phyloP scores from a whole-genome alignment of 306 rosid species.

The Malus domestica region DNA sequence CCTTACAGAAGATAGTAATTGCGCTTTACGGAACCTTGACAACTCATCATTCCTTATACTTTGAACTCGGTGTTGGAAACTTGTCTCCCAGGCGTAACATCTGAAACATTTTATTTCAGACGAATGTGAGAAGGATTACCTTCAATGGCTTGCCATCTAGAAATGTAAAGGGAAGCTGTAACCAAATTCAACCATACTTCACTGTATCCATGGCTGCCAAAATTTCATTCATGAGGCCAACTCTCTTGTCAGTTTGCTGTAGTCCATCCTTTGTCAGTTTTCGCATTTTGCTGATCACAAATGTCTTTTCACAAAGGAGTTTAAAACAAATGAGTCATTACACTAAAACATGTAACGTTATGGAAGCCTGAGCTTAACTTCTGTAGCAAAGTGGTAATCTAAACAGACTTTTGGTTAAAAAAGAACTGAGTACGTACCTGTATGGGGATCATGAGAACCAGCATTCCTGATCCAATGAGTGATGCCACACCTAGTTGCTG shows the following conservation, averaged over 20 bases:
- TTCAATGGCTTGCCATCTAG: neutral
- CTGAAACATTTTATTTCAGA: conserved; percentile 43
- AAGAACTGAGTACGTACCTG: conserved; percentile 40
- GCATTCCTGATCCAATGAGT: conserved; percentile 57
- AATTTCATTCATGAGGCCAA: conserved; percentile 79
- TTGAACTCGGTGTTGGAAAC: conserved; percentile 68
- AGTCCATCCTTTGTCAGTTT: conserved; percentile 66
- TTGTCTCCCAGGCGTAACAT: conserved; percentile 90
- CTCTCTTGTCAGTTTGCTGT: conserved; percentile 78
- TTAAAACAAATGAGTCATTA: neutral
- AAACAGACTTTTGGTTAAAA: neutral
- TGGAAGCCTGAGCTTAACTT: neutral
- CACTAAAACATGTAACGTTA: neutral
- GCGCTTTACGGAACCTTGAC: conserved; percentile 48
- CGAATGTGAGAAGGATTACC: conserved; percentile 7
- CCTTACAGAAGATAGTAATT: conserved; percentile 27
- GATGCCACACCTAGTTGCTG: conserved; percentile 94
- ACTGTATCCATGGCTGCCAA: conserved; percentile 82
- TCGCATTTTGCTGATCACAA: conserved; percentile 60
- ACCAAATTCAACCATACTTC: conserved; percentile 47
- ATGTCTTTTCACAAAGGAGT: conserved; percentile 35
- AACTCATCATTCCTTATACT: conserved; percentile 58
- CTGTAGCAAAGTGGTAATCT: neutral
- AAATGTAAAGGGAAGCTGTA: neutral
- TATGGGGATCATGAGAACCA: conserved; percentile 58